A percentile compares a stretch with the other conserved stretches of the same genome.
Evolutionary conservation across 2,329 filamentous ascomycete genomes (phyloP).

Genomic region (Podosphaera xanthii): DNA sequence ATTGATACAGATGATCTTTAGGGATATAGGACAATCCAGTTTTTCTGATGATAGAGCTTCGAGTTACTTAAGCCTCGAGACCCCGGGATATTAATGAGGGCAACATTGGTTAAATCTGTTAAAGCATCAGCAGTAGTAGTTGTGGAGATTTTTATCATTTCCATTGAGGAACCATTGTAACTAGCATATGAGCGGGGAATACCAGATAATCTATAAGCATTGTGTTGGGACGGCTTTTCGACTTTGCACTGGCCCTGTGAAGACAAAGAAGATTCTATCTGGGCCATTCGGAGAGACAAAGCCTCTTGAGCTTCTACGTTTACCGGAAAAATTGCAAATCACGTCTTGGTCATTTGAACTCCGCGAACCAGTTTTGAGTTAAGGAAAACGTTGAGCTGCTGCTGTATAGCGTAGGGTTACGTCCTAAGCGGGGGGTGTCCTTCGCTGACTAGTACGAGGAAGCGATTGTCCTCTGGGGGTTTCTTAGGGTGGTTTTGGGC

Average conservation of each 20-base stretch:
- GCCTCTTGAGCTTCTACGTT: neutral
- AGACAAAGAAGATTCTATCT: neutral
- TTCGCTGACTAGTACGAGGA: too few relatives aligned
- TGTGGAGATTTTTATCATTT: neutral
- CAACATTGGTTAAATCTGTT: neutral
- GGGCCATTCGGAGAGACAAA: neutral
- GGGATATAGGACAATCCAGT: too few relatives aligned
- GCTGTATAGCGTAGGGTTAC: too few relatives aligned
- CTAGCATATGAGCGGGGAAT: neutral
- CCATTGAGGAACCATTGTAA: neutral
- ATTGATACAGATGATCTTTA: too few relatives aligned
- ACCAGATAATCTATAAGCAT: neutral
- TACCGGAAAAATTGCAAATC: neutral
- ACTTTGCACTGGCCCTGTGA: neutral
- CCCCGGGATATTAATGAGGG: neutral
- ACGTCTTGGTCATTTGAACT: too few relatives aligned
- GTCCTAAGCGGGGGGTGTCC: too few relatives aligned
- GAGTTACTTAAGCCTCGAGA: neutral
- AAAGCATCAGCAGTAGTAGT: neutral
- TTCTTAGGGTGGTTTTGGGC: too few relatives aligned
- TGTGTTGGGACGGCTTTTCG: neutral
- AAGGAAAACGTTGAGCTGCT: too few relatives aligned
- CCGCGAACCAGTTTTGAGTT: too few relatives aligned
- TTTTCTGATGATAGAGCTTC: neutral
- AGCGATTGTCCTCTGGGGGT: too few relatives aligned